Evolutionary conservation across 2,329 filamentous ascomycete genomes (phyloP).

Genomic region (Clarireedia homoeocarpa): DNA sequence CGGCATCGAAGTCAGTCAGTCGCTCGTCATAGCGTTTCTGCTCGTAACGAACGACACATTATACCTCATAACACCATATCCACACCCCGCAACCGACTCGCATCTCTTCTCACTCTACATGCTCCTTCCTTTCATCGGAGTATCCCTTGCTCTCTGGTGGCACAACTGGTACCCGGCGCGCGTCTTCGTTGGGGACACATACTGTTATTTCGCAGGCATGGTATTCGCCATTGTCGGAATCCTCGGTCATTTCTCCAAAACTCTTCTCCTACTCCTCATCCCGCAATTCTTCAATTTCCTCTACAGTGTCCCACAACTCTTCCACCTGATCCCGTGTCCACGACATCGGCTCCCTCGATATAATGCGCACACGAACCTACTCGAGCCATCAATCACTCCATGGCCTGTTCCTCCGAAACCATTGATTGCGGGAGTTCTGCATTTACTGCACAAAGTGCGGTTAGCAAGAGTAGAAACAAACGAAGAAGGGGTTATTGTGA

Average conservation of each 20-base stretch:
- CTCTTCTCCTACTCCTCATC: slow-evolving; percentile 78
- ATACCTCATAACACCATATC: slow-evolving; percentile 77
- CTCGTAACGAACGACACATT: slow-evolving; percentile 81
- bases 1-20: slow-evolving; percentile 93
- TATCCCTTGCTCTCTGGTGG: slow-evolving; percentile 74
- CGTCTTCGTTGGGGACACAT: slow-evolving; percentile 96
- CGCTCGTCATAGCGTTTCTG: slow-evolving; percentile 77
- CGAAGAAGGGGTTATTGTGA: slow-evolving; percentile 60
- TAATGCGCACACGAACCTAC: slow-evolving; percentile 73
- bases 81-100: slow-evolving; percentile 89
- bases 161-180: slow-evolving; percentile 96
- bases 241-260: slow-evolving; percentile 96
- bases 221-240: slow-evolving; percentile 97
- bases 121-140: slow-evolving; percentile 86
- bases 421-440: slow-evolving; percentile 55
- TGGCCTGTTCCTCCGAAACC: slow-evolving; percentile 66
- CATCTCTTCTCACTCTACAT: slow-evolving; percentile 96
- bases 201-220: slow-evolving; percentile 99
- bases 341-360: slow-evolving; percentile 86
- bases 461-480: slow-evolving; percentile 63
- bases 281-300: slow-evolving; percentile 96
- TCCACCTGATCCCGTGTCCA: slow-evolving; percentile 83
- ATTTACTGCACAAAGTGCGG: slow-evolving; percentile 58
- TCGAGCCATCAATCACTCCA: slow-evolving; percentile 78
- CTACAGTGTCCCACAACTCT: slow-evolving; percentile 88